Evolutionary conservation across 805 yeast species (phyloP).

Genomic region (Pichia thaimueangensis): DNA sequence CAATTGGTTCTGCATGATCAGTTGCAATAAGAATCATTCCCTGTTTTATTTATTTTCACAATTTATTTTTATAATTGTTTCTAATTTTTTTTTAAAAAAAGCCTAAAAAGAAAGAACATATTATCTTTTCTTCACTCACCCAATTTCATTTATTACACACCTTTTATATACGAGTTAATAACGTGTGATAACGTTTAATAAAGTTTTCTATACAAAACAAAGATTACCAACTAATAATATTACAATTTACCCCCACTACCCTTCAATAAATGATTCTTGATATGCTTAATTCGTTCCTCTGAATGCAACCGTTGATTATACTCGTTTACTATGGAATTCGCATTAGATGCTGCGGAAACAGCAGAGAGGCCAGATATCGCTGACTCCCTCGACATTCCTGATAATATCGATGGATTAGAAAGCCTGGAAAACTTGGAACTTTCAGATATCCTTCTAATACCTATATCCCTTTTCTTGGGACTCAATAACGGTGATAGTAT

Average conservation of each 20-base stretch:
- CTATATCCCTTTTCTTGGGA: background rate
- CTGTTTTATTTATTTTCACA: background rate
- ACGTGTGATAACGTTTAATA: too few relatives aligned
- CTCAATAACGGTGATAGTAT: conserved; percentile 3
- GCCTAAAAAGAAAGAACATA: too few relatives aligned
- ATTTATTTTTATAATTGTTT: background rate
- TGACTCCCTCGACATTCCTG: conserved; percentile 4
- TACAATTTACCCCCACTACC: conserved; percentile 1
- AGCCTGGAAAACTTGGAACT: conserved; percentile 1
- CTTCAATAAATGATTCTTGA: conserved; percentile 21
- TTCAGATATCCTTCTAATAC: background rate
- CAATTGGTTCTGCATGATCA: conserved; percentile 16
- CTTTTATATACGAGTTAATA: too few relatives aligned
- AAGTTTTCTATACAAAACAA: too few relatives aligned
- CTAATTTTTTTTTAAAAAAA: too few relatives aligned
- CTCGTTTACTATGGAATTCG: conserved; percentile 12
- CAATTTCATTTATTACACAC: too few relatives aligned
- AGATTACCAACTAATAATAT: too few relatives aligned
- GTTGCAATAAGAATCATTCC: background rate
- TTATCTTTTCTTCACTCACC: too few relatives aligned
- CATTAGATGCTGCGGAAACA: conserved; percentile 4
- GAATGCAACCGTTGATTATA: conserved; percentile 14
- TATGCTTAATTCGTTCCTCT: conserved; percentile 23
- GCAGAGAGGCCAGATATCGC: conserved; percentile 4
- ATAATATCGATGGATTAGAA: conserved; percentile 1